phyloP scores from a whole-genome alignment of 306 rosid species.

The Cicer arietinum region DNA sequence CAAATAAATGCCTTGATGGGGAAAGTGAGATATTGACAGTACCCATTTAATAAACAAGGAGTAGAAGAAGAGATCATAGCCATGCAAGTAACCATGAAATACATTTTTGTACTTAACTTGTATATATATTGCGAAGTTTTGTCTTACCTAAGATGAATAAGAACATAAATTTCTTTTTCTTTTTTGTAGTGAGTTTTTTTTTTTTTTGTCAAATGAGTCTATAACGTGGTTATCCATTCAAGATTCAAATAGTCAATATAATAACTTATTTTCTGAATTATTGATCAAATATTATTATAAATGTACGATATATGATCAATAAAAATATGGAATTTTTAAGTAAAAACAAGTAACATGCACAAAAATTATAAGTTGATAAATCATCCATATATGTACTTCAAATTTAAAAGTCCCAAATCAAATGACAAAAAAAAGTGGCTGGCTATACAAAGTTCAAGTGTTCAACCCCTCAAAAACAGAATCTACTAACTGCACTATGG shows the following conservation, averaged over 20 bases:
- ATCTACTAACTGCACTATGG: neutral
- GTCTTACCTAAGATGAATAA: neutral
- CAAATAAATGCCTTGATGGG: constrained; percentile 3
- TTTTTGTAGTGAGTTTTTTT: neutral
- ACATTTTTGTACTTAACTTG: neutral
- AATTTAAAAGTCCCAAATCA: neutral
- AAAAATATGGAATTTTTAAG: neutral
- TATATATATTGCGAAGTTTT: neutral
- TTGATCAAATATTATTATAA: neutral
- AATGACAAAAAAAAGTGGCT: neutral
- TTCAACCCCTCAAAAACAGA: neutral
- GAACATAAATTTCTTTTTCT: neutral
- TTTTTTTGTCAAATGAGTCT: constrained; percentile 6
- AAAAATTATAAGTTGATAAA: neutral
- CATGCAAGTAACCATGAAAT: constrained; percentile 13
- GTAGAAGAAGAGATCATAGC: neutral
- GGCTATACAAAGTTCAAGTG: neutral
- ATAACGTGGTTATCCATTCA: neutral
- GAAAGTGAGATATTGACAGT: neutral
- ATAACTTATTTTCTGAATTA: neutral
- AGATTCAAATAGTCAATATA: neutral
- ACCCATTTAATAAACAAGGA: neutral
- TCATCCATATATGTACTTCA: neutral
- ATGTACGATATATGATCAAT: neutral
- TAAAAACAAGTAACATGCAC: neutral